These are phyloP conservation scores for Coriaria nepalensis DNA, from an alignment of 306 rosid genomes.

Conservation along the genomic window DNA sequence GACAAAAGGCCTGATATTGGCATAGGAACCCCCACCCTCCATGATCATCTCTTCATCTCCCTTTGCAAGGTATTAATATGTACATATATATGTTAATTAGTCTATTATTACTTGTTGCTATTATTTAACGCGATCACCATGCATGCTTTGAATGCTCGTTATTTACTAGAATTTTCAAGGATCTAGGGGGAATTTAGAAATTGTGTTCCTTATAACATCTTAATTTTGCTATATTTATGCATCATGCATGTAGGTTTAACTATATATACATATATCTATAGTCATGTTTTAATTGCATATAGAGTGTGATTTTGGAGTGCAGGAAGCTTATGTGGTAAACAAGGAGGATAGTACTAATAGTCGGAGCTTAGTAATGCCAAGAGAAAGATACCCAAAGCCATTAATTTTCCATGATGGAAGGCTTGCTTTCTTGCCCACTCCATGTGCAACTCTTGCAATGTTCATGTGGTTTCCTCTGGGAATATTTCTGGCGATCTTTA, in stretches of 20 bases:
- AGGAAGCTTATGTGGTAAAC: constrained; percentile 67
- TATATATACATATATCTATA: too few relatives aligned
- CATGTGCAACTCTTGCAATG: constrained; percentile 52
- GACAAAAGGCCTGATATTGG: constrained; percentile 64
- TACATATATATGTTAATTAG: neutral
- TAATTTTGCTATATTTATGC: too few relatives aligned
- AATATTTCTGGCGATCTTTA: constrained; percentile 37
- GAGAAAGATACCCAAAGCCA: constrained; percentile 64
- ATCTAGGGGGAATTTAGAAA: too few relatives aligned
- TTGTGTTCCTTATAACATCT: neutral
- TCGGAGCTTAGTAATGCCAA: constrained; percentile 22
- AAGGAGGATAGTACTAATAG: constrained; percentile 28
- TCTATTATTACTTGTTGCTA: neutral
- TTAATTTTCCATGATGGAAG: constrained; percentile 87
- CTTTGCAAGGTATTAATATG: constrained; percentile 53
- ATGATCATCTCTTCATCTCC: constrained; percentile 55
- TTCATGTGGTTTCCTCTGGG: constrained; percentile 80
- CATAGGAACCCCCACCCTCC: constrained; percentile 43
- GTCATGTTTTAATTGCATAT: too few relatives aligned
- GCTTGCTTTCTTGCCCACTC: constrained; percentile 79
- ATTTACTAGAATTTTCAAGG: too few relatives aligned
- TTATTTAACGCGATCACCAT: neutral
- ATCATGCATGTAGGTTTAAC: too few relatives aligned
- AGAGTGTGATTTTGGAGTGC: neutral
- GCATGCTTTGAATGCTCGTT: too few relatives aligned